phyloP scores from a whole-genome alignment of 495 filamentous ascomycete species.

The Podospora didyma region DNA sequence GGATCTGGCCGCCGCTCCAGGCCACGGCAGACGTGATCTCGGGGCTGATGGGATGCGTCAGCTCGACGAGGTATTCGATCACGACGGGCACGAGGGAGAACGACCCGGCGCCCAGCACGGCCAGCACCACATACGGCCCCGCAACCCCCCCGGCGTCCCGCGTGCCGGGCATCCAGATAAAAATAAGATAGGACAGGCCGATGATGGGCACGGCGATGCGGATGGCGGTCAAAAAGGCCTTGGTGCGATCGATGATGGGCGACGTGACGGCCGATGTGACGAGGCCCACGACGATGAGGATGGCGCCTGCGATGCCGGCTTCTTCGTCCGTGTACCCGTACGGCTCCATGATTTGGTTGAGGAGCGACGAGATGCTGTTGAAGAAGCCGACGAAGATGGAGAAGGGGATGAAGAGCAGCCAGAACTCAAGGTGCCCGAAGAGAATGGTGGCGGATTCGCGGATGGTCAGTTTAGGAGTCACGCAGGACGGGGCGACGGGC shows the following conservation, averaged over 20 bases:
- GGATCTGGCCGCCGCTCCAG: constrained; percentile 77
- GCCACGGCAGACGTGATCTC: constrained; percentile 78
- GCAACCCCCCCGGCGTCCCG: constrained; percentile 48
- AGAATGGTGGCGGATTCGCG: constrained; percentile 48
- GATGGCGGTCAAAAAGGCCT: constrained; percentile 72
- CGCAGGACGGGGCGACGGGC: constrained; percentile 49
- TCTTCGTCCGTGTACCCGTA: constrained; percentile 76
- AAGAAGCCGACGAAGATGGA: constrained; percentile 85
- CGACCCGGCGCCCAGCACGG: constrained; percentile 72
- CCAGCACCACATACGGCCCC: constrained; percentile 65
- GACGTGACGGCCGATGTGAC: constrained; percentile 68
- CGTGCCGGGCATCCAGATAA: constrained; percentile 77
- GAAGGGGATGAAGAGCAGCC: constrained; percentile 72
- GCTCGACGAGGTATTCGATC: constrained; percentile 80
- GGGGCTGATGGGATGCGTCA: constrained; percentile 82
- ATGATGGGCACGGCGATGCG: constrained; percentile 73
- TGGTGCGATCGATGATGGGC: constrained; percentile 80
- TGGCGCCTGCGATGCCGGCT: constrained; percentile 82
- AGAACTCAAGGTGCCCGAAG: constrained; percentile 59
- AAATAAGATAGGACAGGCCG: constrained; percentile 64
- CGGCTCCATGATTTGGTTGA: constrained; percentile 85
- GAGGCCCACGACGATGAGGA: constrained; percentile 88
- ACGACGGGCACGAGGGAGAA: constrained; percentile 81
- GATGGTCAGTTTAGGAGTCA: constrained; percentile 47
- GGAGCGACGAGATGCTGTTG: constrained; percentile 81